Evolutionary conservation across 2,329 filamentous ascomycete genomes (phyloP).

Genomic region (Scorias spongiosa): DNA sequence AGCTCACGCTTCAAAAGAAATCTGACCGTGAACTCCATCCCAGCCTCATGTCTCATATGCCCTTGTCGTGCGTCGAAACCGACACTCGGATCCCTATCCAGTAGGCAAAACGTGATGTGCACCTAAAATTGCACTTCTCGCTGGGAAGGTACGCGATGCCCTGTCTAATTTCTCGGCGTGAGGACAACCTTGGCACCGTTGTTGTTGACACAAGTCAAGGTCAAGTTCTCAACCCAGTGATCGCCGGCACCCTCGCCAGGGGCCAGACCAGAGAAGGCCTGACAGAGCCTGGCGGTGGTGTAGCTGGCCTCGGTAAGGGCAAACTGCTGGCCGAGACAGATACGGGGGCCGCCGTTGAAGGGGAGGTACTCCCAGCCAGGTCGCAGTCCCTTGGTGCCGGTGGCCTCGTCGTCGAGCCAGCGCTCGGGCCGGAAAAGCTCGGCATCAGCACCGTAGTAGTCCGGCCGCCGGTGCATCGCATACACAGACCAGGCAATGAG

Average conservation of each 20-base stretch:
- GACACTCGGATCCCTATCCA: too few species aligned
- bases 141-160: background rate
- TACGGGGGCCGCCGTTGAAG: constrained; percentile 23
- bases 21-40: too few species aligned
- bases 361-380: constrained; percentile 23
- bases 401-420: constrained; percentile 20
- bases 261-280: constrained; percentile 43
- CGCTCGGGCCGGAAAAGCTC: constrained; percentile 24
- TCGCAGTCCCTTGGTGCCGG: constrained; percentile 16
- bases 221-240: constrained; percentile 16
- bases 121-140: too few species aligned
- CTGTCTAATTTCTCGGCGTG: constrained; percentile 5
- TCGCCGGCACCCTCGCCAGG: constrained; percentile 11
- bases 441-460: constrained; percentile 33
- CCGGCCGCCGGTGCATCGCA: constrained; percentile 54
- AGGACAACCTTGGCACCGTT: constrained; percentile 16
- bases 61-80: too few species aligned
- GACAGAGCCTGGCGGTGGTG: constrained; percentile 55
- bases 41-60: too few species aligned
- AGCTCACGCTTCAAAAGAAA: too few species aligned
- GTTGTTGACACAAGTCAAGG: constrained; percentile 15
- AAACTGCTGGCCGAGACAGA: constrained; percentile 46
- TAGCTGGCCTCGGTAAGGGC: constrained; percentile 65
- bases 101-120: too few species aligned
- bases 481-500: constrained; percentile 52